Conservation (phyloP, 2,329 filamentous ascomycete genomes). For the Sporothrix mexicana region DNA sequence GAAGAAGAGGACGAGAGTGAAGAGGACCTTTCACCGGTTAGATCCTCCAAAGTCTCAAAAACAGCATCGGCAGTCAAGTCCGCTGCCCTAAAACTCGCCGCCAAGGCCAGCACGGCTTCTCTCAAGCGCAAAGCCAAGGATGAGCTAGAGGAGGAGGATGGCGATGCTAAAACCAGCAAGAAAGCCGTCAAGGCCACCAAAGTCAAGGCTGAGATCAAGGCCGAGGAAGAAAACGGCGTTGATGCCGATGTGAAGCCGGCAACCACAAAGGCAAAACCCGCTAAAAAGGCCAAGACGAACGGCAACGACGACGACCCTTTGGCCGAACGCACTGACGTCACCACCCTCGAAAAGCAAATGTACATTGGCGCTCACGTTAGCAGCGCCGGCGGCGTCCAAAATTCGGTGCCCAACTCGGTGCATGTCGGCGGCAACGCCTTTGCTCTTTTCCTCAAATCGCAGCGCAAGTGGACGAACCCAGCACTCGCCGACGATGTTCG, state of each 20-base stretch:
- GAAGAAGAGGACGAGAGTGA: not conserved
- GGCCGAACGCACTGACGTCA: conserved; percentile 67
- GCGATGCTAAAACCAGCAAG: too few species aligned
- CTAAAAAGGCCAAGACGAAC: conserved; percentile 52
- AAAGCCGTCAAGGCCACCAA: not conserved
- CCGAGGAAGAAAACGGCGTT: conserved; percentile 37
- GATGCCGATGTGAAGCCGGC: not conserved
- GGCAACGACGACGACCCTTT: conserved; percentile 60
- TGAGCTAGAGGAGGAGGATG: conserved; percentile 2
- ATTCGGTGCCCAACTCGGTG: conserved; percentile 77
- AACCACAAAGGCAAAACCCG: not conserved
- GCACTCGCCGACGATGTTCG: conserved; percentile 71
- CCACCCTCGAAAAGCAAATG: conserved; percentile 71
- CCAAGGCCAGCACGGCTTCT: conserved; percentile 14
- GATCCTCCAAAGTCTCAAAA: not conserved
- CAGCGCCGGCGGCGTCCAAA: conserved; percentile 88
- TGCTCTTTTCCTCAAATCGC: conserved; percentile 93
- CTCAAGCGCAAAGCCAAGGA: conserved; percentile 34
- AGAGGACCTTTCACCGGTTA: not conserved
- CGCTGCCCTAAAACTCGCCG: conserved; percentile 15
- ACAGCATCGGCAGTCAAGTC: not conserved
- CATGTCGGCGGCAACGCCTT: conserved; percentile 92
- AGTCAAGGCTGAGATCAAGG: conserved; percentile 38
- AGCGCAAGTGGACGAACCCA: conserved; percentile 91
- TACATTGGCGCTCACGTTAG: conserved; percentile 93